Evolutionary conservation across 495 filamentous ascomycete genomes (phyloP).

Genomic region (Neurospora sp.): DNA sequence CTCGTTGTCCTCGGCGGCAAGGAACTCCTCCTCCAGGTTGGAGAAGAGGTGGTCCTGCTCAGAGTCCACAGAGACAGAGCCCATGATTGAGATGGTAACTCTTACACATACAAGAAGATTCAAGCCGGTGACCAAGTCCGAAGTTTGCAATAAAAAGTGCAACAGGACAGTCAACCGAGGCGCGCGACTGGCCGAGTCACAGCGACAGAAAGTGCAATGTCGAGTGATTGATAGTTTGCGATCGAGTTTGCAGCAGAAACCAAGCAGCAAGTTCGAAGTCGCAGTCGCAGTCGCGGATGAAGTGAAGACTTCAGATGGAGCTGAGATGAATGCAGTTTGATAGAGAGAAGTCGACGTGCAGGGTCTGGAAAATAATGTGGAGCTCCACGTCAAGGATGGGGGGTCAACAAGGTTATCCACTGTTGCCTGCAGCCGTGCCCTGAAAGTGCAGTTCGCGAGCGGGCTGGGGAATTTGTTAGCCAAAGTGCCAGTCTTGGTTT

Average conservation of each 20-base stretch:
- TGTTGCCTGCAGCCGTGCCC: neutral
- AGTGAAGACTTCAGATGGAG: neutral
- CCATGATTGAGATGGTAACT: constrained; percentile 16
- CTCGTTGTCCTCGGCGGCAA: constrained; percentile 42
- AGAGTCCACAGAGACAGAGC: constrained; percentile 19
- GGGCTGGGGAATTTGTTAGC: neutral
- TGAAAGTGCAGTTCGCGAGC: neutral
- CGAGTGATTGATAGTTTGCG: neutral
- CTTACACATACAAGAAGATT: neutral
- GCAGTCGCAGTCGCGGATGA: neutral
- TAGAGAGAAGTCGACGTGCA: neutral
- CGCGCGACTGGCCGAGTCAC: neutral
- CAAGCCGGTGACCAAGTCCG: neutral
- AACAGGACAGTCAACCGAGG: neutral
- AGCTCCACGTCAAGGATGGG: neutral
- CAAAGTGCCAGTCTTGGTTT: neutral
- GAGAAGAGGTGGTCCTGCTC: constrained; percentile 33
- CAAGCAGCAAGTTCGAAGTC: neutral
- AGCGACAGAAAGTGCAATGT: neutral
- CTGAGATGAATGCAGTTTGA: neutral
- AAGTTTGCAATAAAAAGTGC: neutral
- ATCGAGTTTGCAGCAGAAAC: neutral
- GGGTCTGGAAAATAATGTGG: neutral
- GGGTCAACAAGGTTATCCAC: neutral
- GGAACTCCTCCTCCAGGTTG: constrained; percentile 31